Evolutionary conservation across 2,329 filamentous ascomycete genomes (phyloP).

Genomic region (Neurospora sp.): DNA sequence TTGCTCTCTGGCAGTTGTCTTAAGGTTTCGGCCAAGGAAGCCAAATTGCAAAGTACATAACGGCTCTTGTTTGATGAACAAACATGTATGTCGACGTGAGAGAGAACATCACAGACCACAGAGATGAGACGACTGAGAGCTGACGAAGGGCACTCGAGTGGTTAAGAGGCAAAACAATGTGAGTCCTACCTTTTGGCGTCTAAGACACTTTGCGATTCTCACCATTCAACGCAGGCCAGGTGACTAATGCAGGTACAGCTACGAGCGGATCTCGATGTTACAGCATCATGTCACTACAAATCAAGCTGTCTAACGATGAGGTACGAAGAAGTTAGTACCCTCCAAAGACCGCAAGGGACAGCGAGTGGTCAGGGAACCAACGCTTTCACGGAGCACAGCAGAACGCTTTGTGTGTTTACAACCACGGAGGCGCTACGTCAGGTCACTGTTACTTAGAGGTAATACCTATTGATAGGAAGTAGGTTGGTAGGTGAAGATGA

Average conservation of each 20-base stretch:
- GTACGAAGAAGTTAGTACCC: not conserved
- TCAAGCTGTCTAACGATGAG: not conserved
- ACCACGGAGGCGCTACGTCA: not conserved
- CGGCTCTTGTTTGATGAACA: not conserved
- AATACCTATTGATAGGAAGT: not conserved
- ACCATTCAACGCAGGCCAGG: not conserved
- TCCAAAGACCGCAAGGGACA: not conserved
- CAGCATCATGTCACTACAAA: not conserved
- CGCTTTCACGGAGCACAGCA: not conserved
- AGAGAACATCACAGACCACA: not conserved
- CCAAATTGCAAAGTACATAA: not conserved
- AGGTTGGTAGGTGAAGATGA: not conserved
- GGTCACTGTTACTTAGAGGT: not conserved
- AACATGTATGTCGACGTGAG: not conserved
- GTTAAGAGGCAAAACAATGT: not conserved
- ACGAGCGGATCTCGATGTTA: not conserved
- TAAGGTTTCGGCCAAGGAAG: not conserved
- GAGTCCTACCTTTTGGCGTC: not conserved
- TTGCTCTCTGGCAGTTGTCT: not conserved
- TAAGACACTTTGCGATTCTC: not conserved
- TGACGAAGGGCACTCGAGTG: not conserved
- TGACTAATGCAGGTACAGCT: not conserved
- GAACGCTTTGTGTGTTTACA: not conserved
- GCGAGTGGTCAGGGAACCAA: not conserved
- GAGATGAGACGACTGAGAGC: not conserved